Percentiles rank a stretch among this genome's conserved stretches.
Conservation (phyloP, 345 rosid genomes). For the Noccaea caerulescens region DNA sequence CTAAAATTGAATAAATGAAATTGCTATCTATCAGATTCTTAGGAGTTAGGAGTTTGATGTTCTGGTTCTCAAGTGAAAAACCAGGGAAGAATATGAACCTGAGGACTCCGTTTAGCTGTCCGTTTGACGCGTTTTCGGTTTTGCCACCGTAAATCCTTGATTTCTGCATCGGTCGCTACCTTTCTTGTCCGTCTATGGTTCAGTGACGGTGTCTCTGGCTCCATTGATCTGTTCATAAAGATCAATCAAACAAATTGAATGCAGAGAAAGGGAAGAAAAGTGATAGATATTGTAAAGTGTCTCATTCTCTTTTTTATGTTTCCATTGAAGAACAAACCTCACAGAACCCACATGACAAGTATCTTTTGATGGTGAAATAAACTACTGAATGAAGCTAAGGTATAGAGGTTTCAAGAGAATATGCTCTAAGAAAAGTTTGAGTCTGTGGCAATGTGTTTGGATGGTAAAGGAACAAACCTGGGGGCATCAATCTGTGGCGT, state of each 20-base stretch:
- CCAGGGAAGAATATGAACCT: constrained; percentile 56
- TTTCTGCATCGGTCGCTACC: constrained; percentile 2
- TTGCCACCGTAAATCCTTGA: constrained; percentile 60
- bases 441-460: background rate
- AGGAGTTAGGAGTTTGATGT: background rate
- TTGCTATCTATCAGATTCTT: constrained; percentile 10
- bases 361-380: constrained; percentile 8
- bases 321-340: background rate
- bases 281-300: background rate
- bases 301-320: background rate
- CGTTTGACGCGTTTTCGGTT: constrained; percentile 75
- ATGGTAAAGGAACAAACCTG: constrained; percentile 50
- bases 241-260: constrained; percentile 28
- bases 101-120: constrained; percentile 53
- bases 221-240: constrained; percentile 53
- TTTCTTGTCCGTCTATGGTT: constrained; percentile 40
- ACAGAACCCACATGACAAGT: background rate
- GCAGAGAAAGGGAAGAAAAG: constrained; percentile 3
- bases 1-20: constrained; percentile 40
- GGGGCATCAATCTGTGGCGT: constrained; percentile 42
- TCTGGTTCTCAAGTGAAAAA: constrained; percentile 46
- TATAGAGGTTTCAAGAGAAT: background rate
- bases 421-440: background rate
- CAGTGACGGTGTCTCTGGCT: constrained; percentile 66
- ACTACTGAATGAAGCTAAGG: background rate